Evolutionary conservation across 108 stramenopile species (phyloP).

Genomic region (Tribonema minus): DNA sequence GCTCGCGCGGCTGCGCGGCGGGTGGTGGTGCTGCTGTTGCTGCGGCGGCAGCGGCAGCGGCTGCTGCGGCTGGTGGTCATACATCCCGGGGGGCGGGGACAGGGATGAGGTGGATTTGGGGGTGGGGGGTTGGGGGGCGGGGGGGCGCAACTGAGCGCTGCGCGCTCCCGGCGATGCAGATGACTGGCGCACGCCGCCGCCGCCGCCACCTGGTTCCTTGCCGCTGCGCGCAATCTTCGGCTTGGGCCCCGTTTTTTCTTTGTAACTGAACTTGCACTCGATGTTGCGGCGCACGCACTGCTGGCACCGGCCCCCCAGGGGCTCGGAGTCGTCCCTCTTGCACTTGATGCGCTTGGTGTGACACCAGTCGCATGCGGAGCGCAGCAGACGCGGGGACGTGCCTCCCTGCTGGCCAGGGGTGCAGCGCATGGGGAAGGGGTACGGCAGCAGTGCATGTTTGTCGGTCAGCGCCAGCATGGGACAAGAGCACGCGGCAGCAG

Average conservation of each 20-base stretch:
- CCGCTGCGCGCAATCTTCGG: constrained; percentile 5
- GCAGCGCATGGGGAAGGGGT: too few relatives aligned
- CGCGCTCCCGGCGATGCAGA: background rate
- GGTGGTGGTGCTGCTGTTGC: background rate
- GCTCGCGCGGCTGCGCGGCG: background rate
- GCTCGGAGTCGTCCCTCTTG: background rate
- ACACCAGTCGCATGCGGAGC: constrained; percentile 34
- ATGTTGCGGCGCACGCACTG: constrained; percentile 13
- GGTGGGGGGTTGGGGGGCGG: background rate
- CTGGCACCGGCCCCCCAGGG: constrained; percentile 15
- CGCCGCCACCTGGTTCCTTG: background rate
- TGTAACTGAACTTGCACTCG: constrained; percentile 5
- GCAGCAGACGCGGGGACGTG: background rate
- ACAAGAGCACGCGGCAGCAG: too few relatives aligned
- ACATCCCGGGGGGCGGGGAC: background rate
- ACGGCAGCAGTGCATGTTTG: too few relatives aligned
- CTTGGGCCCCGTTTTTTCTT: constrained; percentile 32
- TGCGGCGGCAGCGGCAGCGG: background rate
- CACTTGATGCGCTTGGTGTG: constrained; percentile 30
- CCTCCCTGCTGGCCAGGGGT: too few relatives aligned
- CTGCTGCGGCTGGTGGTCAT: background rate
- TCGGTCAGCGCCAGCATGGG: too few relatives aligned
- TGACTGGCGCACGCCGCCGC: background rate
- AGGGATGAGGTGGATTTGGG: background rate
- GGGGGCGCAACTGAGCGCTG: background rate